Percentiles rank a stretch among this genome's conserved stretches.
phyloP scores from a whole-genome alignment of 495 filamentous ascomycete species.

The Penicillium argentinense region DNA sequence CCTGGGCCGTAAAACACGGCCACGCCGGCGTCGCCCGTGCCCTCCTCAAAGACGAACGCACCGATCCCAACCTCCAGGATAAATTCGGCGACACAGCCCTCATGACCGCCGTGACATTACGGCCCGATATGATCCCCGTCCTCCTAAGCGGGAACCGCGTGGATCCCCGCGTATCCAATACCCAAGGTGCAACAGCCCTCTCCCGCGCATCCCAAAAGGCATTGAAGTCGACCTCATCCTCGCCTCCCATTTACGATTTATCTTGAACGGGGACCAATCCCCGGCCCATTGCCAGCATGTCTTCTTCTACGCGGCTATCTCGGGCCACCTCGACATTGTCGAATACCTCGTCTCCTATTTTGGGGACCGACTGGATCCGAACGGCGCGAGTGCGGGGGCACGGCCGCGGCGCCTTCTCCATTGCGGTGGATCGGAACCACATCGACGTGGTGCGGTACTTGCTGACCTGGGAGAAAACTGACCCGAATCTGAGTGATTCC shows the following conservation, averaged over 20 bases:
- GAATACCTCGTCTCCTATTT: constrained; percentile 19
- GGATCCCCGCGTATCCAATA: constrained; percentile 19
- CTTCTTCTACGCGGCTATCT: constrained; percentile 25
- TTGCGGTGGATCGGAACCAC: constrained; percentile 15
- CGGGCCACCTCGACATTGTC: constrained; percentile 20
- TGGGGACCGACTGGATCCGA: constrained; percentile 20
- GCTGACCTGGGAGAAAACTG: constrained; percentile 18
- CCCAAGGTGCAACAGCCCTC: constrained; percentile 19
- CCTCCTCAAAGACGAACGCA: constrained; percentile 16
- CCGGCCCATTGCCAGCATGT: constrained; percentile 24
- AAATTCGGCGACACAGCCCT: constrained; percentile 21
- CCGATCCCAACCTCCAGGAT: constrained; percentile 24
- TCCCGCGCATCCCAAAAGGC: constrained; percentile 3
- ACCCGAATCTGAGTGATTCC: constrained; percentile 22
- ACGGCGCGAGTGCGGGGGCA: constrained; percentile 10
- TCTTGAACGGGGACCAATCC: constrained; percentile 15
- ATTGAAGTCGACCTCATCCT: constrained; percentile 13
- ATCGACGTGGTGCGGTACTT: constrained; percentile 18
- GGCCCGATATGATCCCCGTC: constrained; percentile 7
- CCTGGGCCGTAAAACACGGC: constrained; percentile 35
- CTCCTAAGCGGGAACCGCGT: constrained; percentile 8
- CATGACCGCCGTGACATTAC: constrained; percentile 12
- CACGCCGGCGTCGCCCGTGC: constrained; percentile 26
- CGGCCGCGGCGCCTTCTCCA: constrained; percentile 20
- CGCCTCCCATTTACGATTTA: constrained; percentile 20